Base-by-base conservation (phyloP, 2,329 filamentous ascomycete genomes). In the Neofusicoccum kwambonambiense region DNA sequence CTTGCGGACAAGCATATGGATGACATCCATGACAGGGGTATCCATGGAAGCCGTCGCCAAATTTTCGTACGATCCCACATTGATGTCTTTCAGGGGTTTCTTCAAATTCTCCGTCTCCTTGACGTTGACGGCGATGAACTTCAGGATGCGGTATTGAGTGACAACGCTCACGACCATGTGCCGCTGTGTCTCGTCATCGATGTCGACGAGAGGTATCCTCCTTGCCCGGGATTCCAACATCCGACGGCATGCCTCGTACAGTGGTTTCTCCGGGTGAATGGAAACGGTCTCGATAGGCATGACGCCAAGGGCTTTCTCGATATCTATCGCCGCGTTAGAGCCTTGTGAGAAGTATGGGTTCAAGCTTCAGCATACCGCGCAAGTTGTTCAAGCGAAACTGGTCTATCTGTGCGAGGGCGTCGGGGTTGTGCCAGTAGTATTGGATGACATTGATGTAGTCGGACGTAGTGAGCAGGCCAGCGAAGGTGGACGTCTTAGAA, bases 391-490 rank as follows among this genome's bases (percentile, higher is more conserved):
- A 81, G 52, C 92, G 89, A 77, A 99, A 97, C 77, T 97, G 91
- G 70, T 98, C 95, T 71, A 99, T 91, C 75, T 94, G 89, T 69
- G 89, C 88, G 67, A 98, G 86, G 65, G 93, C 90, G 70, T 96
- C 92, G 2, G 94, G 95, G 71, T 95, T 96, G 78, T 98, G 93
- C 84, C 93, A 97, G 82, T 99, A 98, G 80, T 99, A 99, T 77
- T 98, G 94, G 45, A 99, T 96, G 65, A 99, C 90, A 74, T 99
- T 99, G 80, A 99, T 96, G 77, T 95, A 99, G 80, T 99, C 95
- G 67, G 93, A 96, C 68, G 93, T 95, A 34, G 95, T 99, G 69
- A 99, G 84, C 56, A 99, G 86, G 44, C 95, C 95, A 45, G 94
- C 95, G 78, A 98, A 99, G 41, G 90, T 92, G 31, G 93, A 96